Conservation (phyloP, 169 alveolate genomes). For the Besnoitia besnoiti region DNA sequence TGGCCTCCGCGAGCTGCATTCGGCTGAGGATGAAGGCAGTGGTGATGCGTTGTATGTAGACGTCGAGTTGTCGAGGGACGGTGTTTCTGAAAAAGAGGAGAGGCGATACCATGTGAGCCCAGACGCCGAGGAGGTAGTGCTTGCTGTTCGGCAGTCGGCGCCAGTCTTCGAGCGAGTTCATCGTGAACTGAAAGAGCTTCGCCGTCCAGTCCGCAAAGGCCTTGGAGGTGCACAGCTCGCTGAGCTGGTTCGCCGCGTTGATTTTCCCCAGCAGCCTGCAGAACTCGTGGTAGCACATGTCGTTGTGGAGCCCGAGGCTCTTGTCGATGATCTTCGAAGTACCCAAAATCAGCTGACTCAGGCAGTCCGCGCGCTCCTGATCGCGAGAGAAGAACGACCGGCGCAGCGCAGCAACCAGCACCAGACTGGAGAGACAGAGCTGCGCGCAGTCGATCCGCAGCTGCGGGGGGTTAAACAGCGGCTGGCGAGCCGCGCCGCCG, state of each 20-base stretch:
- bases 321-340: constrained; percentile 86
- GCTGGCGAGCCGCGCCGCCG: not conserved
- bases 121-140: constrained; percentile 91
- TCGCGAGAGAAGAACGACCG: constrained; percentile 90
- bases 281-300: constrained; percentile 90
- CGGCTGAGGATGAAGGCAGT: constrained; percentile 82
- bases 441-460: constrained; percentile 81
- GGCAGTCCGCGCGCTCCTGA: constrained; percentile 82
- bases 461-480: constrained; percentile 47
- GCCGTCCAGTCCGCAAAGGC: constrained; percentile 90
- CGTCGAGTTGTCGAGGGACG: constrained; percentile 83
- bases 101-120: constrained; percentile 93
- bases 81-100: constrained; percentile 83
- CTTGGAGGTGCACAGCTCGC: constrained; percentile 69
- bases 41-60: constrained; percentile 80
- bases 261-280: constrained; percentile 91
- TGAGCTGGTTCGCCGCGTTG: constrained; percentile 89
- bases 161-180: constrained; percentile 90
- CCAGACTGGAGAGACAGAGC: constrained; percentile 86
- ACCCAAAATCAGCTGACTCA: constrained; percentile 88
- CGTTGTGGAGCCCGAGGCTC: constrained; percentile 88
- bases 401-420: constrained; percentile 86
- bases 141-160: constrained; percentile 87
- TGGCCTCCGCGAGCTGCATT: constrained; percentile 81
- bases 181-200: constrained; percentile 87